phyloP scores from a whole-genome alignment of 352 stramenopile genomes.

The Pythium grandisporangium region DNA sequence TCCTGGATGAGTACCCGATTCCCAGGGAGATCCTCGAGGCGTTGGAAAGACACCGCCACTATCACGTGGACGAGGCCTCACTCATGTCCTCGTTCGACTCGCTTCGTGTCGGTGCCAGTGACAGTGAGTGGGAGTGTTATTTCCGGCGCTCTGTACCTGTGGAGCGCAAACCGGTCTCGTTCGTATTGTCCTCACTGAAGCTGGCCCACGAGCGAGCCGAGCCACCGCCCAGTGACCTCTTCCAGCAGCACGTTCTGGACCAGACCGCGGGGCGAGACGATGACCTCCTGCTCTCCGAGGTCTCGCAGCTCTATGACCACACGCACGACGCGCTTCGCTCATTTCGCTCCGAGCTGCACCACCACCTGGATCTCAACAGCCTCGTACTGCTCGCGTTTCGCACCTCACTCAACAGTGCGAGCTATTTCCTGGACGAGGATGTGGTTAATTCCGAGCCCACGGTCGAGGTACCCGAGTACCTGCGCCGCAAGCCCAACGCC shows the following conservation, averaged over 20 bases:
- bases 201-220: conserved; percentile 36
- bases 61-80: conserved; percentile 48
- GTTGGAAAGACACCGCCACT: conserved; percentile 51
- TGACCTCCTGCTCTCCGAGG: conserved; percentile 46
- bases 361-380: conserved; percentile 49
- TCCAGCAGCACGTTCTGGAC: conserved; percentile 42
- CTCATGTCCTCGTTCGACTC: conserved; percentile 52
- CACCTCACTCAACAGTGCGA: conserved; percentile 50
- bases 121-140: conserved; percentile 50
- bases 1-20: conserved; percentile 66
- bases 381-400: conserved; percentile 62
- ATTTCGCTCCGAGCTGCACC: conserved; percentile 46
- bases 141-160: conserved; percentile 45
- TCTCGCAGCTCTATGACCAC: conserved; percentile 53
- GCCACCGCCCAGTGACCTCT: conserved; percentile 45
- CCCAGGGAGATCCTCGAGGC: conserved; percentile 58
- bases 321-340: conserved; percentile 50
- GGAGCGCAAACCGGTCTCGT: conserved; percentile 59
- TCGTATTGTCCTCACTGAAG: conserved; percentile 48
- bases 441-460: conserved; percentile 21
- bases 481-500: conserved; percentile 9
- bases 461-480: conserved; percentile 26
- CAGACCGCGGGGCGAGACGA: conserved; percentile 39
- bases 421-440: conserved; percentile 44
- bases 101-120: conserved; percentile 6